Evolutionary conservation across 2,329 filamentous ascomycete genomes (phyloP).

Genomic region (Paraphoma sp.): DNA sequence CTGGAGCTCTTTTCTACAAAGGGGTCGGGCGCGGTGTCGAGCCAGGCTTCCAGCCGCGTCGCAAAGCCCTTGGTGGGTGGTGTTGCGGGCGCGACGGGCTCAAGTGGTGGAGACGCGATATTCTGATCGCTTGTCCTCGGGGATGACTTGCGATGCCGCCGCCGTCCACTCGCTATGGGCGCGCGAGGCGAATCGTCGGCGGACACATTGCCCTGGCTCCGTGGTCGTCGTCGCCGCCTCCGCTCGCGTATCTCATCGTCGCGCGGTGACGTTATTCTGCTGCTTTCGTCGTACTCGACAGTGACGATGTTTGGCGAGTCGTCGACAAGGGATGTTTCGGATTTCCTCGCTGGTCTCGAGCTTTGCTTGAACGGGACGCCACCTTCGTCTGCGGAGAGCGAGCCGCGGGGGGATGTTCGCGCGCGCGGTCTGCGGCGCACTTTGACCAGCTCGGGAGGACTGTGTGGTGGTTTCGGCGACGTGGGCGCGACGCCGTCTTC

Average conservation of each 20-base stretch:
- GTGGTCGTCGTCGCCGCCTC: constrained; percentile 35
- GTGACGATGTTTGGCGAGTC: constrained; percentile 32
- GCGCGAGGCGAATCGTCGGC: constrained; percentile 33
- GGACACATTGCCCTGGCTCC: constrained; percentile 30
- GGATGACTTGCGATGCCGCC: constrained; percentile 33
- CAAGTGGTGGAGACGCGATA: constrained; percentile 16
- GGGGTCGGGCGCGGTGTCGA: constrained; percentile 63
- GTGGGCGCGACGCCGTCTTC: constrained; percentile 20
- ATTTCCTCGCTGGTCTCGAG: constrained; percentile 21
- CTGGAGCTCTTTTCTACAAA: constrained; percentile 53
- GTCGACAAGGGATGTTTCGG: constrained; percentile 32
- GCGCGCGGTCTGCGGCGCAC: constrained; percentile 37
- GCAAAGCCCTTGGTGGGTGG: constrained; percentile 53
- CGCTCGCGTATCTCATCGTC: constrained; percentile 37
- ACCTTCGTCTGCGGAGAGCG: constrained; percentile 40
- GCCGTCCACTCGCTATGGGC: constrained; percentile 20
- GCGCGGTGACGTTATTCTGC: constrained; percentile 18
- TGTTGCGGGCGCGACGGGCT: constrained; percentile 33
- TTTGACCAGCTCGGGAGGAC: constrained; percentile 32
- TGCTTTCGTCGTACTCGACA: constrained; percentile 36
- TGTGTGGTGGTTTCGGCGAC: constrained; percentile 28
- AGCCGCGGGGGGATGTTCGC: constrained; percentile 39
- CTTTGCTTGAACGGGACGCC: constrained; percentile 19
- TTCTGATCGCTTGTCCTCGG: constrained; percentile 32
- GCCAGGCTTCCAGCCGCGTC: constrained; percentile 67